Conservation (phyloP, 352 stramenopile species). For the Thraustochytrium sp. region DNA sequence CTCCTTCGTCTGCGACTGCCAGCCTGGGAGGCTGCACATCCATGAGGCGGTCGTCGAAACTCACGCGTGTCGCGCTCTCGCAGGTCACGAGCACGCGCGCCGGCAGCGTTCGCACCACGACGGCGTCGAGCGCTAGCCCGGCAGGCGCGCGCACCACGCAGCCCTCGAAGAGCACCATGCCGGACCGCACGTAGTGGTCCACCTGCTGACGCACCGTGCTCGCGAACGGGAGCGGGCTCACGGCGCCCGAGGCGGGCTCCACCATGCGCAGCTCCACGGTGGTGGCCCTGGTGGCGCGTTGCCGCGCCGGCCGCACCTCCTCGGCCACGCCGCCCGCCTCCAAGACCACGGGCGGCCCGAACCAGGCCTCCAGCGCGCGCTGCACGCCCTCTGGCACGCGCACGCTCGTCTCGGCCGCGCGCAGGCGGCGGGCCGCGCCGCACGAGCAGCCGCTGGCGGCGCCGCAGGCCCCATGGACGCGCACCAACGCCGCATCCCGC, state of each 20-base stretch:
- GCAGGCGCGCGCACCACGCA: background rate
- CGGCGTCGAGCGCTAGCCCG: background rate
- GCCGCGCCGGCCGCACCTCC: background rate
- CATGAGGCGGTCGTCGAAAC: conserved; percentile 1
- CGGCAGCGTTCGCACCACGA: conserved; percentile 4
- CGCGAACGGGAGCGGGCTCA: background rate
- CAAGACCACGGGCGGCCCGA: background rate
- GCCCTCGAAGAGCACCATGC: conserved; percentile 3
- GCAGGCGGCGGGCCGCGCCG: background rate
- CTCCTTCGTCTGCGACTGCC: too few relatives aligned
- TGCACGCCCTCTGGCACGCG: background rate
- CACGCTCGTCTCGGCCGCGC: background rate
- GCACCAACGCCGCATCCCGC: too few relatives aligned
- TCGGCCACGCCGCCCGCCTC: background rate
- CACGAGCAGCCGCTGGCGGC: background rate
- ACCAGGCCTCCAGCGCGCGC: background rate
- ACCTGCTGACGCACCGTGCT: conserved; percentile 5
- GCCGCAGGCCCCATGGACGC: too few relatives aligned
- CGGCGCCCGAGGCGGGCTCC: background rate
- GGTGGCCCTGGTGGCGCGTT: background rate
- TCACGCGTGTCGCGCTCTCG: background rate
- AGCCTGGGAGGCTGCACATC: too few relatives aligned
- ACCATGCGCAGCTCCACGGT: conserved; percentile 11
- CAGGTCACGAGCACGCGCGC: background rate
- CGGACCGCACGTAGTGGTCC: background rate